A percentile compares a stretch with the other conserved stretches of the same genome.
Conservation (phyloP, 306 rosid genomes). For the Glycine latifolia region DNA sequence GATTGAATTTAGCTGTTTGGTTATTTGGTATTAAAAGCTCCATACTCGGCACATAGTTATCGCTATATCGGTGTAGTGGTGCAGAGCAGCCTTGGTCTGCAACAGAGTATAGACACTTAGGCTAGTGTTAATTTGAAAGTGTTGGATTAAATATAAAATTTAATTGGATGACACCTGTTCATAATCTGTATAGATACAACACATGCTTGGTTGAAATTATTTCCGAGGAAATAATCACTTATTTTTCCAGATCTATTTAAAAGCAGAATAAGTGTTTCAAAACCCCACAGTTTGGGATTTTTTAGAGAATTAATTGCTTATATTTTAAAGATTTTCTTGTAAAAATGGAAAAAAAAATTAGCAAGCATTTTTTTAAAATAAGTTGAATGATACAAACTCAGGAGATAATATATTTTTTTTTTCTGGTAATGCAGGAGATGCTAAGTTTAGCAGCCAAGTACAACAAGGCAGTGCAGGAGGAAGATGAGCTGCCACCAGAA, state of each 20-base stretch:
- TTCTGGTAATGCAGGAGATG: constrained; percentile 73
- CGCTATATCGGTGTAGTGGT: not conserved
- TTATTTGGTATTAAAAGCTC: not conserved
- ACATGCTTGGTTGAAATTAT: not conserved
- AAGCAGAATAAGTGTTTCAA: not conserved
- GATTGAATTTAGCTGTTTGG: not conserved
- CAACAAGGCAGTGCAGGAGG: constrained; percentile 97
- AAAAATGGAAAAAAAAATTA: too few relatives aligned
- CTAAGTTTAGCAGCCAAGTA: constrained; percentile 74
- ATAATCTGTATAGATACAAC: too few relatives aligned
- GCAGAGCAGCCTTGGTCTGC: not conserved
- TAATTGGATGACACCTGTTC: not conserved
- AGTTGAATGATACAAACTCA: not conserved
- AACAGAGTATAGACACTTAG: not conserved
- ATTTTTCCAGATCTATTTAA: not conserved
- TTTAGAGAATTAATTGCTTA: too few relatives aligned
- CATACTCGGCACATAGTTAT: not conserved
- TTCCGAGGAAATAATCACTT: not conserved
- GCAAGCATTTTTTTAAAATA: not conserved
- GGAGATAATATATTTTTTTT: not conserved
- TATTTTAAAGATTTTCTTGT: too few relatives aligned
- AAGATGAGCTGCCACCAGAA: constrained; percentile 90
- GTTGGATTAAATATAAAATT: not conserved
- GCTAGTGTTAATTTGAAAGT: not conserved
- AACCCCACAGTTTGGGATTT: not conserved